Conservation (phyloP, 2,329 filamentous ascomycete species). For the Ophiosphaerella herpotricha region DNA sequence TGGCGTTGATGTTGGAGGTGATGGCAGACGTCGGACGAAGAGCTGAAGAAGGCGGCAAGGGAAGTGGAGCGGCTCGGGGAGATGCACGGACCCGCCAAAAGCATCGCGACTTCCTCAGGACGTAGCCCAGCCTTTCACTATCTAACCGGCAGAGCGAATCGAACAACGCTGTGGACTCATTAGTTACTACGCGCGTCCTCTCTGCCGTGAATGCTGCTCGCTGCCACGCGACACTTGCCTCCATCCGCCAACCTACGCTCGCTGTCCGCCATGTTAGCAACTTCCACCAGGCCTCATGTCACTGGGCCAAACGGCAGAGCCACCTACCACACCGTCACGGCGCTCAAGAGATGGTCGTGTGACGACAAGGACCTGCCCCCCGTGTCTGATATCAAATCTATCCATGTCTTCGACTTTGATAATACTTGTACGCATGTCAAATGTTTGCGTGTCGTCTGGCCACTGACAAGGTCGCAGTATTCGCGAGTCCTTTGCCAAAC, state of each 20-base stretch:
- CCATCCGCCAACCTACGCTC: slow-evolving; percentile 23
- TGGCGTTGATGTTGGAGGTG: slow-evolving; percentile 12
- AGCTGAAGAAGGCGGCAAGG: slow-evolving; percentile 23
- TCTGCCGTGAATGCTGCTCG: slow-evolving; percentile 30
- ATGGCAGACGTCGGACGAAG: slow-evolving; percentile 10
- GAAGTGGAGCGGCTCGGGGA: slow-evolving; percentile 5
- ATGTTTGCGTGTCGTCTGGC: slow-evolving; percentile 2
- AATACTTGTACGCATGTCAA: slow-evolving; percentile 72
- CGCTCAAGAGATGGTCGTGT: slow-evolving; percentile 83
- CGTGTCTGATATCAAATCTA: slow-evolving; percentile 70
- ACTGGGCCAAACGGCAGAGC: slow-evolving; percentile 34
- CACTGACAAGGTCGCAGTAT: slow-evolving; percentile 62
- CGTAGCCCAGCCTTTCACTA: slow-evolving; percentile 1
- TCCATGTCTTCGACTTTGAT: slow-evolving; percentile 98
- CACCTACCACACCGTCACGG: slow-evolving; percentile 65
- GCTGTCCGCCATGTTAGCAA: slow-evolving; percentile 37
- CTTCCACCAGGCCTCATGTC: slow-evolving; percentile 35
- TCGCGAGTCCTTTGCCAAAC: slow-evolving; percentile 89
- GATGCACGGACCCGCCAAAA: slow-evolving; percentile 9
- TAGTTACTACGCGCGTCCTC: not conserved
- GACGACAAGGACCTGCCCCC: slow-evolving; percentile 74
- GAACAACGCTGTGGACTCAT: slow-evolving; percentile 1
- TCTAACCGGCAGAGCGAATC: not conserved
- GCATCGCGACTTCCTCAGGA: slow-evolving; percentile 14
- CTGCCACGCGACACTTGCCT: slow-evolving; percentile 22